phyloP scores from a whole-genome alignment of 768 basidiomycete genomes.

The Terana coerulea region DNA sequence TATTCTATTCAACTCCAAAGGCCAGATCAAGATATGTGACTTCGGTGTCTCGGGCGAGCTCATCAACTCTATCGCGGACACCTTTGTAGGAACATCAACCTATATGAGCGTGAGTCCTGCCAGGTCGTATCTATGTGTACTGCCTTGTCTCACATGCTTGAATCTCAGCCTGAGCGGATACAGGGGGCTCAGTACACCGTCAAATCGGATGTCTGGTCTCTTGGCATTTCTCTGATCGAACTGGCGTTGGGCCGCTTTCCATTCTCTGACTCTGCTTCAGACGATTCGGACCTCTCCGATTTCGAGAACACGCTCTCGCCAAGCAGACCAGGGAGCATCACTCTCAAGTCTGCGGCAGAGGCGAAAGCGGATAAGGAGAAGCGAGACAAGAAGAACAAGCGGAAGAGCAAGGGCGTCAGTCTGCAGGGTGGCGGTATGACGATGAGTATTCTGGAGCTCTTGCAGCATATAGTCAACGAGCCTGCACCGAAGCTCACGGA shows the following conservation, averaged over 20 bases:
- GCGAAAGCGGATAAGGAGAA: conserved; percentile 35
- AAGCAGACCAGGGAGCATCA: conserved; percentile 52
- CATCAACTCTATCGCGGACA: conserved; percentile 98
- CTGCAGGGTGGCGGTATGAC: conserved; percentile 94
- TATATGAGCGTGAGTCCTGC: conserved; percentile 90
- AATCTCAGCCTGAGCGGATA: conserved; percentile 89
- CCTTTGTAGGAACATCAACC: conserved; percentile 97
- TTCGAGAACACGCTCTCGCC: conserved; percentile 81
- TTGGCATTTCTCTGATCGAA: conserved; percentile 96
- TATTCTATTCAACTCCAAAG: conserved; percentile 89
- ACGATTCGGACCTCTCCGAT: conserved; percentile 76
- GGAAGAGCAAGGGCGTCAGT: conserved; percentile 90
- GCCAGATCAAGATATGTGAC: conserved; percentile 98
- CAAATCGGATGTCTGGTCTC: conserved; percentile 99
- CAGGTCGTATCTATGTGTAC: conserved; percentile 9
- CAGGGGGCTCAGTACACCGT: conserved; percentile 98
- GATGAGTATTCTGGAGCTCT: conserved; percentile 94
- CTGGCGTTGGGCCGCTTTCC: conserved; percentile 96
- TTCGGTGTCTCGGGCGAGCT: conserved; percentile 99
- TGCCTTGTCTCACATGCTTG: conserved; percentile 7
- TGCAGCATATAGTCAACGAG: conserved; percentile 99
- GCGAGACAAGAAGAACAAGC: conserved; percentile 68
- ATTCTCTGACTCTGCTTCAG: conserved; percentile 78
- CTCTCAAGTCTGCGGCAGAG: conserved; percentile 29
- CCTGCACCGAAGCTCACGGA: conserved; percentile 87